Percentiles rank a stretch among this genome's conserved stretches.
These are phyloP conservation scores for Globisporangium takayamanum DNA, from an alignment of 352 stramenopile species.

Conservation along the genomic window DNA sequence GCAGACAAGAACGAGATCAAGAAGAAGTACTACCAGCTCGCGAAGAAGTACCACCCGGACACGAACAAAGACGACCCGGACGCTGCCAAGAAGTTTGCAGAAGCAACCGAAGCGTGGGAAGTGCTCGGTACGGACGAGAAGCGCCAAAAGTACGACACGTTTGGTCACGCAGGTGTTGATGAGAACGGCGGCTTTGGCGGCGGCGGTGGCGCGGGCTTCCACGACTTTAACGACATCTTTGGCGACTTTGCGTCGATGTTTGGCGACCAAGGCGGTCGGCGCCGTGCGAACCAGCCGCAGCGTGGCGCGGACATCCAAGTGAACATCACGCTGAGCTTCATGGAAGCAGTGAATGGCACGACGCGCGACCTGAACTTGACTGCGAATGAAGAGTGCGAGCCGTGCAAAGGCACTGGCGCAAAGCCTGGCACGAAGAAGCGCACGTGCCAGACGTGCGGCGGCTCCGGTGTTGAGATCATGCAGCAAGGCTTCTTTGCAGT, in stretches of 20 bases:
- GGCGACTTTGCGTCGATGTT: slow-evolving; percentile 81
- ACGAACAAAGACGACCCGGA: slow-evolving; percentile 93
- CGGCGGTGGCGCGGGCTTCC: slow-evolving; percentile 45
- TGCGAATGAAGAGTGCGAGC: slow-evolving; percentile 68
- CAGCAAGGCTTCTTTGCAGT: slow-evolving; percentile 89
- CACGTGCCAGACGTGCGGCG: slow-evolving; percentile 75
- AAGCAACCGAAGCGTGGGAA: slow-evolving; percentile 92
- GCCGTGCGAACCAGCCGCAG: slow-evolving; percentile 62
- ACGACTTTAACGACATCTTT: slow-evolving; percentile 90
- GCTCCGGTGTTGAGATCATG: slow-evolving; percentile 81
- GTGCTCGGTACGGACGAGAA: slow-evolving; percentile 91
- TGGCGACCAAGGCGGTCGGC: slow-evolving; percentile 45
- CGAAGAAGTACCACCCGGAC: slow-evolving; percentile 97
- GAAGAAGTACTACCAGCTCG: slow-evolving; percentile 96
- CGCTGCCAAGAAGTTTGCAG: slow-evolving; percentile 89
- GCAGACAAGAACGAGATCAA: slow-evolving; percentile 96
- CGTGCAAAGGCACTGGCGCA: slow-evolving; percentile 72
- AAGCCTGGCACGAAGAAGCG: slow-evolving; percentile 81
- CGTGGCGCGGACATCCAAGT: slow-evolving; percentile 93
- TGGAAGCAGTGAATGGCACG: slow-evolving; percentile 92
- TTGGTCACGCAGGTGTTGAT: slow-evolving; percentile 93
- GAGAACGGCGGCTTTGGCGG: slow-evolving; percentile 74
- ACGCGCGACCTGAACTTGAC: slow-evolving; percentile 86
- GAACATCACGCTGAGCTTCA: slow-evolving; percentile 90
- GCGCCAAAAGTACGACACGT: slow-evolving; percentile 91